Percentiles rank a stretch among this genome's conserved stretches.
phyloP scores from a whole-genome alignment of 2,329 filamentous ascomycete genomes.

The Thielaviopsis euricoi region DNA sequence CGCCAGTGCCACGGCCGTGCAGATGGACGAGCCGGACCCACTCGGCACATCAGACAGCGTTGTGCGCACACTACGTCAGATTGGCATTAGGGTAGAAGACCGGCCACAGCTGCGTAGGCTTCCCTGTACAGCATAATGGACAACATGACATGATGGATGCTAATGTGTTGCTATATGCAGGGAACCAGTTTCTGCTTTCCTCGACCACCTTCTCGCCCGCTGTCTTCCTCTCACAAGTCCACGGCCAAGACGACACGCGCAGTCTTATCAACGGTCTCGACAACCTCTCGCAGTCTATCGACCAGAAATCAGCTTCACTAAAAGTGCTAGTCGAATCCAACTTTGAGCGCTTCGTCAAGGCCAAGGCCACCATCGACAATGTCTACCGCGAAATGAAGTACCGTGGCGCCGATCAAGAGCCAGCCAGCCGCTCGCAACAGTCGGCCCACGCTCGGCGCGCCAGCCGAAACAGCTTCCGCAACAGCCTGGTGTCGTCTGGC shows the following conservation, averaged over 20 bases:
- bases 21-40: conserved; percentile 85
- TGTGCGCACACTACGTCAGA: conserved; percentile 57
- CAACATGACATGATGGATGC: conserved; percentile 6
- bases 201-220: conserved; percentile 91
- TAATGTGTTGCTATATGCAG: conserved; percentile 23
- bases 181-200: conserved; percentile 85
- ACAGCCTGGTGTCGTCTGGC: conserved; percentile 19
- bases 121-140: background rate
- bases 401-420: conserved; percentile 36
- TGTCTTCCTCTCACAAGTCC: conserved; percentile 81
- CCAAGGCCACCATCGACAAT: conserved; percentile 95
- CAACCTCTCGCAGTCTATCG: conserved; percentile 76
- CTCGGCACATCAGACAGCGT: conserved; percentile 80
- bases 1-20: conserved; percentile 50
- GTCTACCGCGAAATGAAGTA: conserved; percentile 97
- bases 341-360: conserved; percentile 93
- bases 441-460: conserved; percentile 24
- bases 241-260: conserved; percentile 70
- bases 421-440: conserved; percentile 48
- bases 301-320: conserved; percentile 91
- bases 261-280: conserved; percentile 68
- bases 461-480: conserved; percentile 11
- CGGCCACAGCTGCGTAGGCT: conserved; percentile 57
- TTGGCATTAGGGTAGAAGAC: conserved; percentile 70
- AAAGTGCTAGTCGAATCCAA: conserved; percentile 96